These are phyloP conservation scores for Daldinia eschscholtzii DNA, from an alignment of 2,329 filamentous ascomycete species.

Conservation along the genomic window DNA sequence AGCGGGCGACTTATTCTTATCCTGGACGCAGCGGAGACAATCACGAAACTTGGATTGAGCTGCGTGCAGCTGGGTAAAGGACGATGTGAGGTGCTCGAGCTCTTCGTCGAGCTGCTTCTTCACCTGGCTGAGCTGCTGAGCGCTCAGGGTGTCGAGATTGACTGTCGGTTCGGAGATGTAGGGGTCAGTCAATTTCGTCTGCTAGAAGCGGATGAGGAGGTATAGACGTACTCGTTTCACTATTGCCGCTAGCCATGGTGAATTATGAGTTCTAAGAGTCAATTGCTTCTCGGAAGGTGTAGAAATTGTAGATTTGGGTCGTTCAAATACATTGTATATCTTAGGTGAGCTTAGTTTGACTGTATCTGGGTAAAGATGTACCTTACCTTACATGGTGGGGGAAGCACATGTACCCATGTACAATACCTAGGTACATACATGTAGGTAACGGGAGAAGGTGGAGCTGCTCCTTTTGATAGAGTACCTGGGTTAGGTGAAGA, in stretches of 20 bases:
- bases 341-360: background rate
- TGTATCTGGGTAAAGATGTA: background rate
- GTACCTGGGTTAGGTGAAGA: background rate
- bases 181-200: constrained; percentile 5
- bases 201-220: too few relatives aligned
- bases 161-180: constrained; percentile 55
- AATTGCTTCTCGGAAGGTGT: background rate
- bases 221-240: constrained; percentile 32
- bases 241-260: constrained; percentile 30
- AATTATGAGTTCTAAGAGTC: background rate
- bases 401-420: background rate
- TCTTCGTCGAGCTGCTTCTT: constrained; percentile 98
- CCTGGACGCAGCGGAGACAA: constrained; percentile 82
- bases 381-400: background rate
- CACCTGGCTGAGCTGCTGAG: constrained; percentile 87
- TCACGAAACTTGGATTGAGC: constrained; percentile 94
- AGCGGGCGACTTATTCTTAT: constrained; percentile 60
- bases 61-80: constrained; percentile 88
- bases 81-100: constrained; percentile 91
- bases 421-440: background rate
- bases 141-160: constrained; percentile 79
- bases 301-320: background rate
- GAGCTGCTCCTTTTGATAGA: background rate
- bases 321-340: background rate
- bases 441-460: background rate